Conservation (phyloP, 495 filamentous ascomycete genomes). For the Tuber melanosporum region DNA sequence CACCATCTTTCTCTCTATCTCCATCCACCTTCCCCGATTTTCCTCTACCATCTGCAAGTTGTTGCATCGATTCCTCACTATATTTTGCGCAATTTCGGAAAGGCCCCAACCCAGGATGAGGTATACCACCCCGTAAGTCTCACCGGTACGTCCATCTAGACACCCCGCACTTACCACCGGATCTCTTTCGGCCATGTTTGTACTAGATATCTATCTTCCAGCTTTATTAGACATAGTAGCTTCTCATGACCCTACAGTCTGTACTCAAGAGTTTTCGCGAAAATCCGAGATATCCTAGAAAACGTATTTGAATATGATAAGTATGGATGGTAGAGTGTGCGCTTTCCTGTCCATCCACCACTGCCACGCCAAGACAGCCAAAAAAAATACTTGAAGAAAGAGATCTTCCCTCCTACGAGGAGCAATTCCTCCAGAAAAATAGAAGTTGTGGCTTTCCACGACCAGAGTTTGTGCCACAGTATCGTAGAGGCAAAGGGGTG, state of each 20-base stretch:
- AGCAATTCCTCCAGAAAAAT: too few relatives aligned
- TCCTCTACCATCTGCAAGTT: not conserved
- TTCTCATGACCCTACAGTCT: not conserved
- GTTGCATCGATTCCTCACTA: not conserved
- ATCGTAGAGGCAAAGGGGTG: too few relatives aligned
- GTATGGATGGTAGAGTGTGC: too few relatives aligned
- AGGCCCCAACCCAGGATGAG: not conserved
- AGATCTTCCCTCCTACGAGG: too few relatives aligned
- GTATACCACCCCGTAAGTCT: not conserved
- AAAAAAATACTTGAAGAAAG: too few relatives aligned
- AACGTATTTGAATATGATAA: too few relatives aligned
- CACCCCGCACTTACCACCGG: not conserved
- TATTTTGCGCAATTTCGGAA: not conserved
- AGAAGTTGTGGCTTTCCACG: too few relatives aligned
- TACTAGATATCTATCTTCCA: not conserved
- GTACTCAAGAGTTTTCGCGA: too few relatives aligned
- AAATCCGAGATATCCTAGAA: too few relatives aligned
- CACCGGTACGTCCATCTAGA: not conserved
- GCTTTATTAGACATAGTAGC: not conserved
- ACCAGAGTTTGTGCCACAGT: too few relatives aligned
- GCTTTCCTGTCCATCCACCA: too few relatives aligned
- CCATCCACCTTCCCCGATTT: not conserved
- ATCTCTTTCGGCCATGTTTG: not conserved
- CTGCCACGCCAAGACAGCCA: too few relatives aligned
- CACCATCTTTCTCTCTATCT: not conserved